Conservation (phyloP, 768 basidiomycete genomes). For the Gymnopilus dilepis region DNA sequence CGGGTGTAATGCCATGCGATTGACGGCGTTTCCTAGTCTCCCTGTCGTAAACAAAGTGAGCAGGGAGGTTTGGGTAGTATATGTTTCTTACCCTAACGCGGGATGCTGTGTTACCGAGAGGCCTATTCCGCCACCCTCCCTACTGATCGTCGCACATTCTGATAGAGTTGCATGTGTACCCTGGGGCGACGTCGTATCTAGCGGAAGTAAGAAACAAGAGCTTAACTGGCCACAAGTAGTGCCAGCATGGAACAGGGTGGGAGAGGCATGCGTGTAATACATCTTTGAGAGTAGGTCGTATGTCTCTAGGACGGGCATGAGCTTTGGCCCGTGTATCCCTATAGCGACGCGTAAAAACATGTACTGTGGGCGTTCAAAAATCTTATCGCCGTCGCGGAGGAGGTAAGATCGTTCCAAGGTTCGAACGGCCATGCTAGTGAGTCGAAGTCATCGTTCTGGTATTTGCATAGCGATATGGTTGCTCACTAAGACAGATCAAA, state of each 20-base stretch:
- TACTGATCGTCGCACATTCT: conserved; percentile 98
- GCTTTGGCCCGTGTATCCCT: conserved; percentile 81
- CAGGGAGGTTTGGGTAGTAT: not conserved
- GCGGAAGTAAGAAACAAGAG: conserved; percentile 96
- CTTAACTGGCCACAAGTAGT: conserved; percentile 94
- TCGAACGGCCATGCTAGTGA: too few species aligned
- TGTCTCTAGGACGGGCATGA: conserved; percentile 89
- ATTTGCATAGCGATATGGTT: too few species aligned
- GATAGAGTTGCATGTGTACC: conserved; percentile 99
- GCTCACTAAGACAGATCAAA: too few species aligned
- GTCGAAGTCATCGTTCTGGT: too few species aligned
- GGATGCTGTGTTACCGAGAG: conserved; percentile 90
- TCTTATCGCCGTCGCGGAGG: too few species aligned
- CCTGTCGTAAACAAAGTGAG: not conserved
- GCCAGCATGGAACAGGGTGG: conserved; percentile 97
- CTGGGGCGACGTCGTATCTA: conserved; percentile 99
- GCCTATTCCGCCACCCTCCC: conserved; percentile 98
- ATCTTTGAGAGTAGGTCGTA: conserved; percentile 97
- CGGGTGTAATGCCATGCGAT: conserved; percentile 84
- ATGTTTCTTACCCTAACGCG: conserved; percentile 80
- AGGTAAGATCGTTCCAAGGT: too few species aligned
- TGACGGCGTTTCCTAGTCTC: too few species aligned
- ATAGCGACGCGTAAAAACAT: not conserved
- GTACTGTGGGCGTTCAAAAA: too few species aligned
- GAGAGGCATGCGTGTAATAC: conserved; percentile 98